Conservation (phyloP, 176 grass and related monocot species). For the Phoenix roebelenii region DNA sequence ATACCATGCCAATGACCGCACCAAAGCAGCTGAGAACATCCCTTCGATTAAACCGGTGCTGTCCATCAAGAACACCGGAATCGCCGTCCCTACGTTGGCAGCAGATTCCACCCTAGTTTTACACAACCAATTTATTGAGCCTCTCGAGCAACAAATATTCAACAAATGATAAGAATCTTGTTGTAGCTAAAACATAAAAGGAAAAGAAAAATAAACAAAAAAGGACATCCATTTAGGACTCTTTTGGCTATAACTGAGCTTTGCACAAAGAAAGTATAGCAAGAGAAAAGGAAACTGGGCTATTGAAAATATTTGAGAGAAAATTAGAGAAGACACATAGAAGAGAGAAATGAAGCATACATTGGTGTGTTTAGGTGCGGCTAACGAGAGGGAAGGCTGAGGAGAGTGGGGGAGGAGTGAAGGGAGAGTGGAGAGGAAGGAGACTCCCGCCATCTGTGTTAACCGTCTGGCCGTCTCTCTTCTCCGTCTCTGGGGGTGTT, state of each 20-base stretch:
- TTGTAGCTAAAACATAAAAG: not conserved
- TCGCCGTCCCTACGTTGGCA: slow-evolving; percentile 26
- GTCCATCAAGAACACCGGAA: not conserved
- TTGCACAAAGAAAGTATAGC: not conserved
- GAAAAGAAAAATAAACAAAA: too few species aligned
- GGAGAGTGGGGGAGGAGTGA: slow-evolving; percentile 23
- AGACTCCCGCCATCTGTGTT: slow-evolving; percentile 43
- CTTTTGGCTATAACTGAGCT: too few species aligned
- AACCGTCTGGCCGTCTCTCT: too few species aligned
- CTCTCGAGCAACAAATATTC: too few species aligned
- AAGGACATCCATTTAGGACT: too few species aligned
- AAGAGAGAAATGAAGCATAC: slow-evolving; percentile 1
- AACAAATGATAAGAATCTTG: too few species aligned
- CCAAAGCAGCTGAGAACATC: slow-evolving; percentile 44
- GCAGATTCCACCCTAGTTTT: slow-evolving; percentile 23
- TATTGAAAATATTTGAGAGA: too few species aligned
- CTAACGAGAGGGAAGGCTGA: slow-evolving; percentile 12
- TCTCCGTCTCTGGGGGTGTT: not conserved
- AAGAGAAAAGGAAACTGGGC: too few species aligned
- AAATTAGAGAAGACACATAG: too few species aligned
- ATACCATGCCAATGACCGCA: slow-evolving; percentile 44
- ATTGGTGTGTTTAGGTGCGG: slow-evolving; percentile 17
- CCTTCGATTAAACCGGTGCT: slow-evolving; percentile 28
- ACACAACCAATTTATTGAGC: not conserved
- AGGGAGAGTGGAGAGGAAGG: slow-evolving; percentile 36